Conservation (phyloP, 768 basidiomycete genomes). For the Boletus sensibilis region DNA sequence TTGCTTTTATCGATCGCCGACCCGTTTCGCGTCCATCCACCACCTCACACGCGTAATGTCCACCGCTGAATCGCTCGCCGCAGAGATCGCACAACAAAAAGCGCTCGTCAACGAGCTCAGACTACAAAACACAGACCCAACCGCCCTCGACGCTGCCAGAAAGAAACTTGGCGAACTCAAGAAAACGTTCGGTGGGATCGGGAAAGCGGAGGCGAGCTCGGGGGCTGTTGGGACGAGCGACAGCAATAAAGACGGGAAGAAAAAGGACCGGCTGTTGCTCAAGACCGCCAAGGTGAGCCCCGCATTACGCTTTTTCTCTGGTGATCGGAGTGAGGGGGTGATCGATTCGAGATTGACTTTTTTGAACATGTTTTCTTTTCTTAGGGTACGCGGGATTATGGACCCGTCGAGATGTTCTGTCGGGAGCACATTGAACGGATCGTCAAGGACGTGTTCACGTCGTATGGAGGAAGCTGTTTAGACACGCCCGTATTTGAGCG, state of each 20-base stretch:
- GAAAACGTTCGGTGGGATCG: slow-evolving; percentile 48
- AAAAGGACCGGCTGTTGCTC: slow-evolving; percentile 69
- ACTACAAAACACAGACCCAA: slow-evolving; percentile 50
- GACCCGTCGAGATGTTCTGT: slow-evolving; percentile 88
- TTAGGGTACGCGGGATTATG: slow-evolving; percentile 94
- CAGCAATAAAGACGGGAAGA: slow-evolving; percentile 54
- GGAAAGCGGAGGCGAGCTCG: slow-evolving; percentile 26
- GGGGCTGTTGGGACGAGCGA: slow-evolving; percentile 35
- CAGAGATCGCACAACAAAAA: slow-evolving; percentile 56
- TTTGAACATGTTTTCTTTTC: background rate
- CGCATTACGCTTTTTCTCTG: background rate
- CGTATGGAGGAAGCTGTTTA: slow-evolving; percentile 86
- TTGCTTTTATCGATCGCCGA: slow-evolving; percentile 36
- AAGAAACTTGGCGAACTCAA: slow-evolving; percentile 72
- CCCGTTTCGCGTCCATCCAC: slow-evolving; percentile 12
- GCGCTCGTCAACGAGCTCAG: slow-evolving; percentile 62
- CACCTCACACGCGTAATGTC: slow-evolving; percentile 36
- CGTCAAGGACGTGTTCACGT: slow-evolving; percentile 84
- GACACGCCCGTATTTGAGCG: slow-evolving; percentile 99
- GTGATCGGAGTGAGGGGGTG: slow-evolving; percentile 4
- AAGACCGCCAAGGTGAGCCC: slow-evolving; percentile 89
- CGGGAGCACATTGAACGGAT: slow-evolving; percentile 87
- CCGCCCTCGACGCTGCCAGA: slow-evolving; percentile 57
- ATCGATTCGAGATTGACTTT: slow-evolving; percentile 12
- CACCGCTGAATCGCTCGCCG: slow-evolving; percentile 44